A percentile compares a stretch with the other conserved stretches of the same genome.
These are phyloP conservation scores for Clavispora carvajalis DNA, from an alignment of 805 yeast species.

Conservation along the genomic window DNA sequence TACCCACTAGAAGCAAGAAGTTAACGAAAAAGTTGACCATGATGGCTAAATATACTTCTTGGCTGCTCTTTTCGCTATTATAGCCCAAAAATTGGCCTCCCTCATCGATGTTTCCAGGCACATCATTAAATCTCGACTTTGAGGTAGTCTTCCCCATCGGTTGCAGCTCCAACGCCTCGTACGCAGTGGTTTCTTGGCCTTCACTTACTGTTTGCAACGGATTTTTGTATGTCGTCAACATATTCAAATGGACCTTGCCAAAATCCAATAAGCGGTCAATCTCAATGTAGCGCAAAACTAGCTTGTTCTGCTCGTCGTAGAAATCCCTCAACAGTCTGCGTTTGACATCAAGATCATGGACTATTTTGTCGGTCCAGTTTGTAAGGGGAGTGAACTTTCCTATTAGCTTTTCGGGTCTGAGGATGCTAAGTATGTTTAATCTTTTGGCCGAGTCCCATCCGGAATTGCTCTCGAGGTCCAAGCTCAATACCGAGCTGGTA, in stretches of 20 bases:
- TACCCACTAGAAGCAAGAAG: conserved; percentile 53
- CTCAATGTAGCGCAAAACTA: conserved; percentile 51
- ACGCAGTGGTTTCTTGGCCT: conserved; percentile 10
- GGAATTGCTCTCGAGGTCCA: conserved; percentile 13
- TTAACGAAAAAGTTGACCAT: conserved; percentile 59
- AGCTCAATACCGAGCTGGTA: not conserved
- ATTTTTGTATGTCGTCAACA: conserved; percentile 53
- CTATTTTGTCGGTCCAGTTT: conserved; percentile 24
- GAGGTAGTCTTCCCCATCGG: conserved; percentile 15
- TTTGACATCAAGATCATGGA: conserved; percentile 13
- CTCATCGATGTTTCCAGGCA: conserved; percentile 58
- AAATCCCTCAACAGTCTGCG: conserved; percentile 31
- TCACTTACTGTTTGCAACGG: conserved; percentile 2
- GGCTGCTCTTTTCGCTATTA: conserved; percentile 36
- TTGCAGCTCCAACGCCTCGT: conserved; percentile 7
- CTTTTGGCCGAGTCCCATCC: conserved; percentile 7
- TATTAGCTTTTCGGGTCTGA: conserved; percentile 31
- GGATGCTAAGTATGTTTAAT: conserved; percentile 16
- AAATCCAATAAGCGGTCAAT: conserved; percentile 66
- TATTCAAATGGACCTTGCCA: conserved; percentile 55
- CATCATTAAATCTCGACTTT: conserved; percentile 32
- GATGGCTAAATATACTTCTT: conserved; percentile 55
- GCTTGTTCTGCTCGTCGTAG: conserved; percentile 56
- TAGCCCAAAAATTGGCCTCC: conserved; percentile 52
- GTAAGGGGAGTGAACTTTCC: conserved; percentile 27